These are phyloP conservation scores for Hapsidospora chrysogenum DNA, from an alignment of 495 filamentous ascomycete species.

Conservation along the genomic window DNA sequence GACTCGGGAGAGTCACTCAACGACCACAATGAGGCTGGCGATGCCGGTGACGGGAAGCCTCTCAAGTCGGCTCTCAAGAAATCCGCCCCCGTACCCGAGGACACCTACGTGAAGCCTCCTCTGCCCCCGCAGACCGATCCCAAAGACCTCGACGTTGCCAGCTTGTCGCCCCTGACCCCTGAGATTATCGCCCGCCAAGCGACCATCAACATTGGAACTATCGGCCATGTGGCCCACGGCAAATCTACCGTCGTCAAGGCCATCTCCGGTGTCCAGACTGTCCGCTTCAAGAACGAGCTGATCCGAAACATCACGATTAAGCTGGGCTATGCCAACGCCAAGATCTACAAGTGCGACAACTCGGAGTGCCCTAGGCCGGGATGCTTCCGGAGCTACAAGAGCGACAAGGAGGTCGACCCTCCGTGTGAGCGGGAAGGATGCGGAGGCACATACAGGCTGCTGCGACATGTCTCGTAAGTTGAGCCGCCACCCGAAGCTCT, in stretches of 20 bases:
- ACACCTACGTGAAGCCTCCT: slow-evolving; percentile 27
- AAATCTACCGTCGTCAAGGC: slow-evolving; percentile 98
- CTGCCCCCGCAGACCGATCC: slow-evolving; percentile 87
- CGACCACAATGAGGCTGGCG: slow-evolving; percentile 16
- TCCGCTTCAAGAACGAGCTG: slow-evolving; percentile 98
- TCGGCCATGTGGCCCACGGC: slow-evolving; percentile 96
- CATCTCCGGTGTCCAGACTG: slow-evolving; percentile 95
- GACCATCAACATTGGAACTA: slow-evolving; percentile 97
- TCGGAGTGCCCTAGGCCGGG: slow-evolving; percentile 76
- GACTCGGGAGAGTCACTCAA: slow-evolving; percentile 28
- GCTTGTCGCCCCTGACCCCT: slow-evolving; percentile 69
- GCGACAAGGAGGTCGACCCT: slow-evolving; percentile 93
- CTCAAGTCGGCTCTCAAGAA: slow-evolving; percentile 32
- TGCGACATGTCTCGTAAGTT: slow-evolving; percentile 75
- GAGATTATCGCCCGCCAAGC: slow-evolving; percentile 96
- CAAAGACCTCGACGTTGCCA: slow-evolving; percentile 59
- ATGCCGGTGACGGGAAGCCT: slow-evolving; percentile 23
- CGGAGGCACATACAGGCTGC: slow-evolving; percentile 60
- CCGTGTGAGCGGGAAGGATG: slow-evolving; percentile 91
- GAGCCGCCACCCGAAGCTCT: neutral
- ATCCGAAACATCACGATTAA: slow-evolving; percentile 99
- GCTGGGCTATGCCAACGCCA: slow-evolving; percentile 97
- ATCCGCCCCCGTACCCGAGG: slow-evolving; percentile 14
- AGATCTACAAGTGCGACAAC: slow-evolving; percentile 98
- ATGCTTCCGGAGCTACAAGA: slow-evolving; percentile 95